Evolutionary conservation across 305 asterid species (phyloP), one percentile per base, ranked within the genome.

Genomic region (Fraxinus dipetala): DNA sequence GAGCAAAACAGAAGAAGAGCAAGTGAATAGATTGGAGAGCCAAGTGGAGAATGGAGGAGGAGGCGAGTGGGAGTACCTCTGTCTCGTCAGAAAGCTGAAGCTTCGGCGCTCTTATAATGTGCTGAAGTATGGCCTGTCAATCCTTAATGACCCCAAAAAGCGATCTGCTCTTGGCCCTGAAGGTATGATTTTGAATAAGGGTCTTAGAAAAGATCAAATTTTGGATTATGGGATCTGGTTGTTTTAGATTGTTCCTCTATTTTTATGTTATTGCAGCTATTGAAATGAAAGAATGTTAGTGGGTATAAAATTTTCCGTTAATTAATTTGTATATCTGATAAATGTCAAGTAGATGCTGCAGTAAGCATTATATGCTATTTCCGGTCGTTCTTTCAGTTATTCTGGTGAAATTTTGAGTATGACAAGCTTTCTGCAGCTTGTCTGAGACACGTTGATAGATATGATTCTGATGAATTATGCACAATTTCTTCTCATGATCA

Each of bases 41-140:
- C 98, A 95, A 92, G 98, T 94, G 75, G 98, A 95, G 78, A 93
- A 93, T 79, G 97, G 98, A 59, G 99, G 99, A 26, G 99, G 98
- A 3, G 99, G 97, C 82, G 94, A 89, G 77, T 95, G 98, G 99
- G 98, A 94, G 78, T 96, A 96, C 82, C 98, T 96, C 18, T 90
- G 92, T 85, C 98, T 94, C 79, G 95, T 93, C 72, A 86, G 96
- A 82, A 96, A 94, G 87, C 98, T 94, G 75, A 96, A 93, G 93
- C 95, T 94, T 76, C 97, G 99, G 83, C 93, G 96, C 84, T 87
- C 98, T 45, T 95, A 94, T 82, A 91, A 83, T 87, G 99, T 93
- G 76, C 82, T 93, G 82, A 94, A 94, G 86, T 85, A 90, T 80
- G 98, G 99, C 5, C 78, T 84, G 59, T 75, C 91, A 10, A 92